phyloP scores from a whole-genome alignment of 257 asterid genomes.

The Prunella vulgaris region DNA sequence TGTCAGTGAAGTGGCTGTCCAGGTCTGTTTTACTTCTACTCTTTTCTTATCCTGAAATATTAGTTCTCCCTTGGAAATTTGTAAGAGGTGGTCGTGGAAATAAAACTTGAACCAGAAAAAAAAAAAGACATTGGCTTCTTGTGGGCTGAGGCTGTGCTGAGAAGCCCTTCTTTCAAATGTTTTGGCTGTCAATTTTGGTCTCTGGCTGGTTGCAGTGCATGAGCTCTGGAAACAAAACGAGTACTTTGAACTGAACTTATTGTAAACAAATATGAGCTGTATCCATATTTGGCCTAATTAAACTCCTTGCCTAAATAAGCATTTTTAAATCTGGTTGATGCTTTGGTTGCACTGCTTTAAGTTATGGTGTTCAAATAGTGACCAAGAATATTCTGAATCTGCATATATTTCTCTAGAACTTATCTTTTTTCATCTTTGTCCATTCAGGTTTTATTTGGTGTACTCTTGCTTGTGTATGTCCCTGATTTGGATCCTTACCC shows the following conservation, averaged over 20 bases:
- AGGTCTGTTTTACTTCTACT: conserved; percentile 44
- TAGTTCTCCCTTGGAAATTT: conserved; percentile 4
- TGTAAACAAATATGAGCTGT: not conserved
- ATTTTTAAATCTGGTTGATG: not conserved
- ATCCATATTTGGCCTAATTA: conserved; percentile 2
- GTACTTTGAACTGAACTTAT: not conserved
- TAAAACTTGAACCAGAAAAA: not conserved
- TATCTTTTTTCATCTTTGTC: conserved; percentile 21
- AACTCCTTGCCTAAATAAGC: conserved; percentile 4
- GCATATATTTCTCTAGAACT: not conserved
- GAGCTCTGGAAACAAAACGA: not conserved
- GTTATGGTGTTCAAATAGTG: not conserved
- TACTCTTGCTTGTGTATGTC: conserved; percentile 64
- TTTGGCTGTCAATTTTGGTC: conserved; percentile 1
- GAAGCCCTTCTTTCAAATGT: not conserved
- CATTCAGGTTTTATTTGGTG: conserved; percentile 74
- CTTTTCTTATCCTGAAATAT: conserved; percentile 18
- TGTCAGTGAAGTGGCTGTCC: conserved; percentile 71
- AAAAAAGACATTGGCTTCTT: not conserved
- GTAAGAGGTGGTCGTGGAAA: not conserved
- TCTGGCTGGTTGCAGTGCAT: not conserved
- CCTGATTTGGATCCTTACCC: conserved; percentile 87
- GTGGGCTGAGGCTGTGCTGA: not conserved
- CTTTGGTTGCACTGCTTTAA: not conserved
- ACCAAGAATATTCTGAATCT: not conserved